These are phyloP conservation scores for Pleodorina starrii DNA, from an alignment of 139 green algal species.

Conservation along the genomic window DNA sequence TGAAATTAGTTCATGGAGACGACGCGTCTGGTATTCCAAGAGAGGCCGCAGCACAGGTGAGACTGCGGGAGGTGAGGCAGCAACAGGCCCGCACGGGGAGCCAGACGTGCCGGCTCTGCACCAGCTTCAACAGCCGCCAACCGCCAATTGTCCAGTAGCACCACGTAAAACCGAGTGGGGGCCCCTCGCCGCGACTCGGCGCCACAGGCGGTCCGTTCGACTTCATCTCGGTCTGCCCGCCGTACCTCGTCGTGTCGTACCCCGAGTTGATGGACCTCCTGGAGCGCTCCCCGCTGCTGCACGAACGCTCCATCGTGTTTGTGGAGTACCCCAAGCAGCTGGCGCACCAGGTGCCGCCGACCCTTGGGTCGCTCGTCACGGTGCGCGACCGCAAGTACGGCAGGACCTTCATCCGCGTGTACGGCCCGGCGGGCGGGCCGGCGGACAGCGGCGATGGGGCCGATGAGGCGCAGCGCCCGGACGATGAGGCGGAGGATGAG, in stretches of 20 bases:
- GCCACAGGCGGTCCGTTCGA: slow-evolving; percentile 85
- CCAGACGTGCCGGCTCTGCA: too few relatives aligned
- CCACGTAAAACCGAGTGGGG: too few relatives aligned
- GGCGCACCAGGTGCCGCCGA: slow-evolving; percentile 53
- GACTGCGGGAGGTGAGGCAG: too few relatives aligned
- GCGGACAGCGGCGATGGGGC: background rate
- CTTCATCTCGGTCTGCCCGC: slow-evolving; percentile 94
- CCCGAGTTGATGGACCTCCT: slow-evolving; percentile 85
- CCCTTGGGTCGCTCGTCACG: slow-evolving; percentile 32
- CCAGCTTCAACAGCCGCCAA: too few relatives aligned
- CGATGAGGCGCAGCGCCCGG: too few relatives aligned
- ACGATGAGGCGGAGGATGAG: slow-evolving; percentile 6
- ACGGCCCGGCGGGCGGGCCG: slow-evolving; percentile 60
- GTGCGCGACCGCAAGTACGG: slow-evolving; percentile 91
- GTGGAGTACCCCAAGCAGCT: slow-evolving; percentile 91
- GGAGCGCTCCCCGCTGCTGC: slow-evolving; percentile 78
- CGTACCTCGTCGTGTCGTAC: slow-evolving; percentile 93
- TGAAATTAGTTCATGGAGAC: too few relatives aligned
- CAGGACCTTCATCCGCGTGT: slow-evolving; percentile 87
- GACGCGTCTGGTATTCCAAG: too few relatives aligned
- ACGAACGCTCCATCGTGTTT: slow-evolving; percentile 77
- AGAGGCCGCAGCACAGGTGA: too few relatives aligned
- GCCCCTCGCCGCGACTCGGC: too few relatives aligned
- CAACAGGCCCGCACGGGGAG: too few relatives aligned
- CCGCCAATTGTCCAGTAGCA: too few relatives aligned